These are phyloP conservation scores for Geosmithia putterillii DNA, from an alignment of 2,329 filamentous ascomycete genomes.

Conservation along the genomic window DNA sequence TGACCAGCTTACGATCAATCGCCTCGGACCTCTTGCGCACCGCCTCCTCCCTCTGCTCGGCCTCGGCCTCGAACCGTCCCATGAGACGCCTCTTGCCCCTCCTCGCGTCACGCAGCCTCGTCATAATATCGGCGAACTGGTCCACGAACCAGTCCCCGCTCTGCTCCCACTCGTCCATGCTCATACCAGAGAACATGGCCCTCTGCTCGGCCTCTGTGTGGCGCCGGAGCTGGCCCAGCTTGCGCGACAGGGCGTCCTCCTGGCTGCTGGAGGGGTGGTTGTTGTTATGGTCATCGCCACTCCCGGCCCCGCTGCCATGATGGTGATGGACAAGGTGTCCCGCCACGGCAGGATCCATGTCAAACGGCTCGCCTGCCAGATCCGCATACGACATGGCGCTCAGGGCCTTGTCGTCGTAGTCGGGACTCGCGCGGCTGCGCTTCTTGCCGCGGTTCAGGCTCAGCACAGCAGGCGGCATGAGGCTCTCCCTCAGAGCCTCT, in stretches of 20 bases:
- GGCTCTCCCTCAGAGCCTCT: constrained; percentile 8
- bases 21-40: constrained; percentile 39
- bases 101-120: constrained; percentile 33
- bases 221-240: constrained; percentile 35
- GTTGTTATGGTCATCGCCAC: not conserved
- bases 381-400: constrained; percentile 39
- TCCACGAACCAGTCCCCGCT: constrained; percentile 48
- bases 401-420: constrained; percentile 46
- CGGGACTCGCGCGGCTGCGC: constrained; percentile 30
- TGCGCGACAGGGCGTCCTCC: constrained; percentile 30
- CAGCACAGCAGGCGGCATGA: constrained; percentile 7
- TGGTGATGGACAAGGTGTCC: no score
- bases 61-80: constrained; percentile 39
- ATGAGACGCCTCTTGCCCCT: constrained; percentile 36
- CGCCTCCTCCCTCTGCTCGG: constrained; percentile 39
- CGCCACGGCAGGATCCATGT: constrained; percentile 39
- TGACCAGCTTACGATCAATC: constrained; percentile 41
- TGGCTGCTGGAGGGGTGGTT: constrained; percentile 1
- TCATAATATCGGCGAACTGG: constrained; percentile 37
- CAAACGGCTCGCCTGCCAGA: constrained; percentile 39
- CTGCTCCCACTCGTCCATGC: constrained; percentile 44
- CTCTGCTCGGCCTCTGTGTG: constrained; percentile 32
- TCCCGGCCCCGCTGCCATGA: not conserved
- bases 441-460: constrained; percentile 16
- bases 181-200: constrained; percentile 39